phyloP scores from a whole-genome alignment of 129 eudicot genomes.

The Pittosporum tobira region DNA sequence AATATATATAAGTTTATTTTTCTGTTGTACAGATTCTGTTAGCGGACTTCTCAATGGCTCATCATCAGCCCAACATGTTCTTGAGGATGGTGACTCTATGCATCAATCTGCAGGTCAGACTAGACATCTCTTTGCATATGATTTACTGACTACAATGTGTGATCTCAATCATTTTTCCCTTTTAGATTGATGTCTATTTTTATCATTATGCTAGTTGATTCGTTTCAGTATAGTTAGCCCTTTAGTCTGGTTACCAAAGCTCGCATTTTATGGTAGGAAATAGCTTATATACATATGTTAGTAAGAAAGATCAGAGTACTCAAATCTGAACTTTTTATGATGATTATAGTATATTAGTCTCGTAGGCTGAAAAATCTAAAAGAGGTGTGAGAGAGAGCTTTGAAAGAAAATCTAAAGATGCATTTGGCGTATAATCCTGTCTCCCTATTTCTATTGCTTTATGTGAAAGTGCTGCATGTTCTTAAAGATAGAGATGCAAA shows the following conservation, averaged over 20 bases:
- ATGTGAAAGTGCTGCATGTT: not conserved
- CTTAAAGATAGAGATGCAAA: not conserved
- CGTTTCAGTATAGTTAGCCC: not conserved
- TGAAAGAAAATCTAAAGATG: not conserved
- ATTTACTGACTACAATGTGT: not conserved
- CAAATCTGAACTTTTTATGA: not conserved
- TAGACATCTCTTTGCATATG: not conserved
- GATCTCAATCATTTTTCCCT: not conserved
- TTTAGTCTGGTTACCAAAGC: not conserved
- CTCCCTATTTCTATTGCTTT: not conserved
- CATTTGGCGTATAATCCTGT: not conserved
- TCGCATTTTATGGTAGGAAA: not conserved
- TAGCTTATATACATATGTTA: not conserved
- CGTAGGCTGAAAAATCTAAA: not conserved
- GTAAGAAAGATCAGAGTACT: not conserved
- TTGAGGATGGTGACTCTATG: slow-evolving; percentile 30
- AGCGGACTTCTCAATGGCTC: slow-evolving; percentile 43
- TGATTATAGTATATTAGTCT: not conserved
- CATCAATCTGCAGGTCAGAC: slow-evolving; percentile 45
- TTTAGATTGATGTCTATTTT: slow-evolving; percentile 1
- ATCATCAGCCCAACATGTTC: slow-evolving; percentile 23
- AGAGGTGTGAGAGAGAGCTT: not conserved
- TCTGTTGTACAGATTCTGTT: slow-evolving; percentile 34
- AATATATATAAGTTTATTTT: not conserved
- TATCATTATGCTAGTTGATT: not conserved